Evolutionary conservation across 164 flowering plant genomes (phyloP).

Genomic region (Berberis thunbergii): DNA sequence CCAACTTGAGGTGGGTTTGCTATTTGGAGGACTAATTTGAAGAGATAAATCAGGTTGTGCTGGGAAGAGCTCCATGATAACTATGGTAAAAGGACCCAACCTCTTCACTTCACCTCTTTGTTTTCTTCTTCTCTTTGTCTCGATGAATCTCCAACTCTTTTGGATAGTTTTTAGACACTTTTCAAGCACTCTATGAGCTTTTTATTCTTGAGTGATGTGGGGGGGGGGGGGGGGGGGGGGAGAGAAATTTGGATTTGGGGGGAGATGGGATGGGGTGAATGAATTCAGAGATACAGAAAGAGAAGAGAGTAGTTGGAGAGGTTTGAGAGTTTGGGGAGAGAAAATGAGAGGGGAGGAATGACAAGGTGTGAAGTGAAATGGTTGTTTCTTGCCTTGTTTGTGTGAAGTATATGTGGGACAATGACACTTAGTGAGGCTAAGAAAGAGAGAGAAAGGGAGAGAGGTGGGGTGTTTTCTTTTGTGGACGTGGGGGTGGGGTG

Average conservation of each 20-base stretch:
- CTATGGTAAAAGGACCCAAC: not conserved
- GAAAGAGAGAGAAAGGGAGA: conserved; percentile 8
- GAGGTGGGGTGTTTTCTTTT: conserved; percentile 12
- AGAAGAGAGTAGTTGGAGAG: conserved; percentile 33
- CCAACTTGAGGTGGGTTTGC: conserved; percentile 41
- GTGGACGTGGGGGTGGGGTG: conserved; percentile 32
- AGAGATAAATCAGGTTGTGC: conserved; percentile 92
- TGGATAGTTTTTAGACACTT: no score
- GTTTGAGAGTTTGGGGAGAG: conserved; percentile 26
- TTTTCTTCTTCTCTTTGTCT: not conserved
- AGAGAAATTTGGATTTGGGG: conserved; percentile 7
- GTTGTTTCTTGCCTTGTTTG: conserved; percentile 51
- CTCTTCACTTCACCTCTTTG: not conserved
- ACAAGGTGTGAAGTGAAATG: conserved; percentile 63
- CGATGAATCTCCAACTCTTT: not conserved
- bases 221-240: not conserved
- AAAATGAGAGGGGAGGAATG: conserved; percentile 22
- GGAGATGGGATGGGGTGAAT: conserved; percentile 15
- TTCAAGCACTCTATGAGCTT: no score
- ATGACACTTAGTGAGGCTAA: conserved; percentile 55
- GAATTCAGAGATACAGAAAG: not conserved
- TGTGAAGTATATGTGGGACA: conserved; percentile 91
- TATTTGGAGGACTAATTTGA: conserved; percentile 87
- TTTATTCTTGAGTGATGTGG: not conserved
- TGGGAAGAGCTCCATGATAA: conserved; percentile 83